These are phyloP conservation scores for Trichoderma erinaceum DNA, from an alignment of 495 filamentous ascomycete species.

Conservation along the genomic window DNA sequence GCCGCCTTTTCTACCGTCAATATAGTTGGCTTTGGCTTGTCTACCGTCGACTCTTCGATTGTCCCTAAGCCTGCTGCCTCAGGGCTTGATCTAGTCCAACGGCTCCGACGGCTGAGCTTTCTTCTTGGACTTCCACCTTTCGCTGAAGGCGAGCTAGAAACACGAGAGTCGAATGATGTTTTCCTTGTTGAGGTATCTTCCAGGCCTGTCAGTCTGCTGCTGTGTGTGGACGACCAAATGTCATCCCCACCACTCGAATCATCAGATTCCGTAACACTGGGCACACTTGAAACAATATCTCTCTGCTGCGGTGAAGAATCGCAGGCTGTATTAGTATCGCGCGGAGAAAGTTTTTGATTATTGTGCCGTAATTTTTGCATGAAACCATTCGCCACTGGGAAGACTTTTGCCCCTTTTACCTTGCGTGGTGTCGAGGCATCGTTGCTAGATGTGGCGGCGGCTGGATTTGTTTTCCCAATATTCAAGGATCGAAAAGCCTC, in stretches of 20 bases:
- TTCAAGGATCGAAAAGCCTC: not conserved
- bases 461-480: not conserved
- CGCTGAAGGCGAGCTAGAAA: not conserved
- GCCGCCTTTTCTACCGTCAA: conserved; percentile 70
- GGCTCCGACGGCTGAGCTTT: conserved; percentile 18
- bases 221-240: not conserved
- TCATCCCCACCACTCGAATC: not conserved
- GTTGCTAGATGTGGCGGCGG: not conserved
- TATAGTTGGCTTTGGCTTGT: conserved; percentile 52
- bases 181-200: conserved; percentile 29
- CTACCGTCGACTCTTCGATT: conserved; percentile 35
- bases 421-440: not conserved
- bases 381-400: not conserved
- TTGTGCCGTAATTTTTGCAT: not conserved
- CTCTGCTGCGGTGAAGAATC: not conserved
- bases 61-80: conserved; percentile 32
- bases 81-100: conserved; percentile 21
- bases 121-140: conserved; percentile 15
- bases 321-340: not conserved
- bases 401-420: not conserved
- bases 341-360: not conserved
- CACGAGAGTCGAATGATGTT: conserved; percentile 36
- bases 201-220: not conserved
- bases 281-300: not conserved
- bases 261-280: not conserved